Base-by-base conservation (phyloP, 768 basidiomycete species). In the Atractiella rhizophila region DNA sequence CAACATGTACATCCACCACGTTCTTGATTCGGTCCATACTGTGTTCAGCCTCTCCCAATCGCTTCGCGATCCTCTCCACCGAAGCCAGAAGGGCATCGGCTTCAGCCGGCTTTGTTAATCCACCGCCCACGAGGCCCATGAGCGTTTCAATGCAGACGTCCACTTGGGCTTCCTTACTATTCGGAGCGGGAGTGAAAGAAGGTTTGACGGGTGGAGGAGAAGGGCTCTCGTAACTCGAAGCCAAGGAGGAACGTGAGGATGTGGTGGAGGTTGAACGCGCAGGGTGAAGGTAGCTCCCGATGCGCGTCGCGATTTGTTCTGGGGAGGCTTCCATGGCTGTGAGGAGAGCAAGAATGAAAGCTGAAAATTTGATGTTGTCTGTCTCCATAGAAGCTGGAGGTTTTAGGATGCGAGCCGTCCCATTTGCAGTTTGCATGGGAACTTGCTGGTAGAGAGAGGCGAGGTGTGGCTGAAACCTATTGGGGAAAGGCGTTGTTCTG, bases 251-350 rank as follows among this genome's bases (percentile, higher is more conserved):
- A n/a, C n/a, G n/a, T n/a, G n/a, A n/a, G n/a, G n/a, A n/a, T n/a
- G n/a, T n/a, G n/a, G n/a, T n/a, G n/a, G n/a, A n/a, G n/a, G n/a
- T n/a, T n/a, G n/a, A n/a, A n/a, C n/a, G n/a, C n/a, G n/a, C n/a
- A n/a, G n/a, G n/a, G n/a, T n/a, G n/a, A n/a, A n/a, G n/a, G n/a
- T n/a, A n/a, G n/a, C n/a, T n/a, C n/a, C n/a, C 21, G 35, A 50
- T 43, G 41, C 47, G 46, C 19, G 37, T n/a, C 4, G 56, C 36
- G 35, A 45, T 32, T 15, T 54, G 53, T 2, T 57, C 57, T 5
- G 51, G 50, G 54, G 58, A 57, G 4, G 45, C 13, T 12, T 51
- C 50, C 42, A 46, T 34, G 4, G 46, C 35, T 25, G 39, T 46
- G 19, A 46, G 39, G 37, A 46, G 46, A 4, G 39, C 40, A 31